Base-by-base conservation (phyloP, 257 asterid genomes). In the Striga asiatica region DNA sequence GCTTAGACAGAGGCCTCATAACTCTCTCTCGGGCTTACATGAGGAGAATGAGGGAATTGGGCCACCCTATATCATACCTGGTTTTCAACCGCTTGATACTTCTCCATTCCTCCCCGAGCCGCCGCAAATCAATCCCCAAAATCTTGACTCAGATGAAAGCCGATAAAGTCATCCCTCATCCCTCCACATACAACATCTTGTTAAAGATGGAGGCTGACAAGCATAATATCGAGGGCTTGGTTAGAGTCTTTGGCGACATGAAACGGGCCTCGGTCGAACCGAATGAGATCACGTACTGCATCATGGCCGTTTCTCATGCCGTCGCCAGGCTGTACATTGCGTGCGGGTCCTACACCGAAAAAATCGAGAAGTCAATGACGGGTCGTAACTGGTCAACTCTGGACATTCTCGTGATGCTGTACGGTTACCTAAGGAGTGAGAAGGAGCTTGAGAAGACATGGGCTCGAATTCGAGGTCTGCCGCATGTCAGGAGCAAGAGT, bases 21-120 rank as follows among this genome's bases (percentile, higher is more conserved):
- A 75, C 84, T 71, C 88, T 86, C 46, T 74, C 96, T 16, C 68
- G 76, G 25, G 78, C 83, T 1, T 86, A 83, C 69, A 83, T 89
- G 95, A 83, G 78, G 76, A 89, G 83, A 75, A 89, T 89, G 95
- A 83, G 97, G 66, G 95, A 83, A 54, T 61, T 85, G 19, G 82
- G 79, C 52, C 74, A 77, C 69, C 69, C 80, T 21, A 89, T 89
- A 56, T 81, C 97, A 1, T 73, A 76, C 79, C 56, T 83, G 32
- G 98, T 79, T 42, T 89, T 86, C 74, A 86, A 89, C 65, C 95
- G 94, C 41, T 84, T 89, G 60, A 78, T 89, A 22, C 75, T 89
- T 58, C 94, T 86, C 10, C 96, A 83, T 60, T 80, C 95, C 3
- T 72, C 93, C 52, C 87, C 92, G 8, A 60, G 68, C 37, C 84